Evolutionary conservation across 805 yeast genomes (phyloP).

Genomic region (Wickerhamomyces mucosus): DNA sequence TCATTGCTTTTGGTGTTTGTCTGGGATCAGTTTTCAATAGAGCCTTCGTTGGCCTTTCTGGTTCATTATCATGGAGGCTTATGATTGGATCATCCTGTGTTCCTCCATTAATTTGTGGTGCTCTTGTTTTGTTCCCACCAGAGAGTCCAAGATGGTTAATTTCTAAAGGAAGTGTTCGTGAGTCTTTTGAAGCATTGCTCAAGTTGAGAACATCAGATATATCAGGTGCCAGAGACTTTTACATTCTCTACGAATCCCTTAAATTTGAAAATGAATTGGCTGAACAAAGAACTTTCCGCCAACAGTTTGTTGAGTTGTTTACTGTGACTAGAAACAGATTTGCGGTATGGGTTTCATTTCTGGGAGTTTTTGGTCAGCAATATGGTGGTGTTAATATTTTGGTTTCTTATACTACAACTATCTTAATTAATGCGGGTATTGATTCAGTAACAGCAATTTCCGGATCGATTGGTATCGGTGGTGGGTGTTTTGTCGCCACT

Average conservation of each 20-base stretch:
- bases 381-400: constrained; percentile 46
- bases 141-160: constrained; percentile 68
- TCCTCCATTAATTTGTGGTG: constrained; percentile 44
- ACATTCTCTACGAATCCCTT: constrained; percentile 45
- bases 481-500: constrained; percentile 37
- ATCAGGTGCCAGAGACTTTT: constrained; percentile 46
- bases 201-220: constrained; percentile 19
- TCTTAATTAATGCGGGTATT: constrained; percentile 35
- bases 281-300: constrained; percentile 26
- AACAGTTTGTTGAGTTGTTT: constrained; percentile 32
- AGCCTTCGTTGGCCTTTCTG: constrained; percentile 31
- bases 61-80: constrained; percentile 50
- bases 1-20: constrained; percentile 69
- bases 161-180: constrained; percentile 36
- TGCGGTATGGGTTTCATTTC: constrained; percentile 39
- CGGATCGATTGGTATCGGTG: constrained; percentile 41
- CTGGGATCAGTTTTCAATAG: constrained; percentile 53
- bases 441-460: constrained; percentile 33
- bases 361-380: constrained; percentile 45
- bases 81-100: constrained; percentile 58
- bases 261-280: constrained; percentile 38
- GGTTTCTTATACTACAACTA: constrained; percentile 42
- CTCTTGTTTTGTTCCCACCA: constrained; percentile 48
- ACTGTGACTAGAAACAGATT: constrained; percentile 38
- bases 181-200: constrained; percentile 41